A percentile compares a stretch with the other conserved stretches of the same genome.
These are phyloP conservation scores for Backusella tuberculispora DNA, from an alignment of 192 early-diverging fungal species.

Conservation along the genomic window DNA sequence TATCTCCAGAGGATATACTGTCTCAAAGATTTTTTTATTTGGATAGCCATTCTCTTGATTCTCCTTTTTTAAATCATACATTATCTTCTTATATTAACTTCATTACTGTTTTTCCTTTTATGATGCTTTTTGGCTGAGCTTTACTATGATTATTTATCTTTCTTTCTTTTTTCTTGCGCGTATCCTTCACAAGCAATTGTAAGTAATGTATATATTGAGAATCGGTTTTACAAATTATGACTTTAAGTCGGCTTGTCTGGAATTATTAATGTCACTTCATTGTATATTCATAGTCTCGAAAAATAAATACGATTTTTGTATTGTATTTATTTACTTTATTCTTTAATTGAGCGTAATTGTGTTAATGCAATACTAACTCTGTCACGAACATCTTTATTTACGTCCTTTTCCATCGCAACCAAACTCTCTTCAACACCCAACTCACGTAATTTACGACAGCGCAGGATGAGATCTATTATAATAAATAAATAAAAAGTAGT, in stretches of 20 bases:
- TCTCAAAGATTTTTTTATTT: too few relatives aligned
- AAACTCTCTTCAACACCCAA: slow-evolving; percentile 65
- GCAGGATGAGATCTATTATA: slow-evolving; percentile 41
- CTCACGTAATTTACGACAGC: slow-evolving; percentile 52
- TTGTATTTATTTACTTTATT: slow-evolving; percentile 12
- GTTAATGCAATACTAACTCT: slow-evolving; percentile 67
- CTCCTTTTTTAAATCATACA: too few relatives aligned
- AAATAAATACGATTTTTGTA: slow-evolving; percentile 11
- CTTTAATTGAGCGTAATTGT: slow-evolving; percentile 46
- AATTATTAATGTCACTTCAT: neutral
- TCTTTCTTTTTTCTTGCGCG: too few relatives aligned
- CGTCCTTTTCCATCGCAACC: slow-evolving; percentile 57
- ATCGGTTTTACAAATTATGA: neutral
- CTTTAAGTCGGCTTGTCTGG: neutral
- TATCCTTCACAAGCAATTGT: neutral
- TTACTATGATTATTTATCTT: too few relatives aligned
- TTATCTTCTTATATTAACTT: too few relatives aligned
- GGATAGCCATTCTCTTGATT: too few relatives aligned
- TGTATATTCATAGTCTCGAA: neutral
- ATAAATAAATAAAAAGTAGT: neutral
- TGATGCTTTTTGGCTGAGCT: too few relatives aligned
- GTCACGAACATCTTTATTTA: slow-evolving; percentile 70
- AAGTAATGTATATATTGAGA: neutral
- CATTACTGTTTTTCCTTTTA: too few relatives aligned
- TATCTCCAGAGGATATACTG: too few relatives aligned